Evolutionary conservation across 257 asterid genomes (phyloP), one percentile per base, ranked within the genome.

Genomic region (Anisodus tanguticus): DNA sequence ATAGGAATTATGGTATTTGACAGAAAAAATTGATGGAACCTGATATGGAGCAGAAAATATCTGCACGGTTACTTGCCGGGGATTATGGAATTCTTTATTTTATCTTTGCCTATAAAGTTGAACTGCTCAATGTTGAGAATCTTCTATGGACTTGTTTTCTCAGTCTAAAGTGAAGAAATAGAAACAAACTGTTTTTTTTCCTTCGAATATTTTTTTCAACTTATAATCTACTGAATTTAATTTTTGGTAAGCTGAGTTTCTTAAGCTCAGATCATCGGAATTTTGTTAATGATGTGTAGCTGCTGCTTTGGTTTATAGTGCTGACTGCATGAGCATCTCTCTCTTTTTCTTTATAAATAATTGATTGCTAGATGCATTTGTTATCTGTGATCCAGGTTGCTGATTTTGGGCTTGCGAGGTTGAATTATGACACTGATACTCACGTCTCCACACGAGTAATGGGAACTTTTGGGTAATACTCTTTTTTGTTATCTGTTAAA

Each of bases 341-440:
- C 9, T 19, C 35, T 49, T 49, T 74, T 31, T 31, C 35, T 31
- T 31, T 31, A 31, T 31, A 31, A 31, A 31, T 70, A 83, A 43
- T 74, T 53, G 64, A 77, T 77, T 53, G 64, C 45, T 74, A 49
- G 63, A 76, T 49, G 81, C 4, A 53, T 77, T 22, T 76, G 63
- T 51, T 51, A 72, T 83, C 80, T 22, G 79, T 76, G 87, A 58
- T 83, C 64, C 91, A 95, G 98, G 98, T 95, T 82, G 98, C 98
- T 62, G 98, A 95, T 90, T 95, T 95, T 66, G 98, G 98, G 91
- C 97, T 95, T 81, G 98, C 98, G 35, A 94, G 98, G 87, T 87
- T 95, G 85, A 89, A 92, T 87, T 88, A 91, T 82, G 98, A 95
- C 71, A 86, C 94, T 19, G 98, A 95, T 82, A 95, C 98, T 83